Conservation (phyloP, 805 yeast genomes). For the Ogataea wickerhamii region DNA sequence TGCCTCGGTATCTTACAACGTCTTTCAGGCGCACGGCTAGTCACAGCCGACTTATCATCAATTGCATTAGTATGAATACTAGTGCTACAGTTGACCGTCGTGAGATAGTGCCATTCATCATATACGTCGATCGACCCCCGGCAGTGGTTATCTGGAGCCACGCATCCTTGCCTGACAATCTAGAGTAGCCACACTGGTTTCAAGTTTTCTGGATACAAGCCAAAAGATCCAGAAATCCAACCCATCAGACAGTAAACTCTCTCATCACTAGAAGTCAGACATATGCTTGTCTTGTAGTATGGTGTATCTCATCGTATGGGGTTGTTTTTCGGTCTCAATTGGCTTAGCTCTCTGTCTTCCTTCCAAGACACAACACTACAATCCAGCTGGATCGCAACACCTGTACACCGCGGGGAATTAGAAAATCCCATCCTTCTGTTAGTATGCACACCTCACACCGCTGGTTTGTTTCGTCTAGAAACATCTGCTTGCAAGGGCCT, state of each 20-base stretch:
- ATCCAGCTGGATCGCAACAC: background rate
- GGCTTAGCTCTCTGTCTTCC: background rate
- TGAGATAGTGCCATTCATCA: slow-evolving; percentile 41
- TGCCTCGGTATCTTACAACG: slow-evolving; percentile 1
- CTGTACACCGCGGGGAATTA: too few relatives aligned
- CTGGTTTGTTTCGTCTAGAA: background rate
- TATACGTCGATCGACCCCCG: slow-evolving; percentile 24
- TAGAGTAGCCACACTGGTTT: background rate
- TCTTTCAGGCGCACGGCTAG: slow-evolving; percentile 62
- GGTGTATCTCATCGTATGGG: slow-evolving; percentile 64
- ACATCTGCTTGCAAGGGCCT: too few relatives aligned
- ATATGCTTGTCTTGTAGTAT: slow-evolving; percentile 90
- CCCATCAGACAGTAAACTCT: slow-evolving; percentile 57
- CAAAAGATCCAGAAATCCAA: too few relatives aligned
- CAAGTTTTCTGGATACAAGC: background rate
- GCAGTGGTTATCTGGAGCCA: background rate
- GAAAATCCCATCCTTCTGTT: too few relatives aligned
- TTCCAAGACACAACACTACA: background rate
- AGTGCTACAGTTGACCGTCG: slow-evolving; percentile 43
- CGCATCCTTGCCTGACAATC: background rate
- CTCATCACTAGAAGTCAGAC: slow-evolving; percentile 78
- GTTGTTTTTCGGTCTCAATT: background rate
- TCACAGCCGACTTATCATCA: slow-evolving; percentile 84
- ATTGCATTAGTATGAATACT: slow-evolving; percentile 27
- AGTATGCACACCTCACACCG: too few relatives aligned